Percentiles rank a stretch among this genome's conserved stretches.
These are phyloP conservation scores for Phalaenopsis hybrid DNA, from an alignment of 116 monocot species.

Conservation along the genomic window DNA sequence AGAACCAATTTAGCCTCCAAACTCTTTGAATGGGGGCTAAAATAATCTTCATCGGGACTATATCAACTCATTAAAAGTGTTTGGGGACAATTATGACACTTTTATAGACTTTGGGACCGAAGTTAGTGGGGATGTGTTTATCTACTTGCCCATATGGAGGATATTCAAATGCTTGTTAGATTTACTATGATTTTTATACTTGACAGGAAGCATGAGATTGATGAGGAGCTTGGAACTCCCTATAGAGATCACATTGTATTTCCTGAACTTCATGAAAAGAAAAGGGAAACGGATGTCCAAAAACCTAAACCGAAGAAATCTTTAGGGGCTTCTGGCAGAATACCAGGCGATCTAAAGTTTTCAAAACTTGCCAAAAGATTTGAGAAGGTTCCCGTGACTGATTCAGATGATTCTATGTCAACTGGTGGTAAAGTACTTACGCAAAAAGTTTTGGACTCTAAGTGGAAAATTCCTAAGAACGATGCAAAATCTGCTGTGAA, in stretches of 20 bases:
- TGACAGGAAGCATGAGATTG: conserved; percentile 66
- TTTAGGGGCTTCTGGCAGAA: conserved; percentile 3
- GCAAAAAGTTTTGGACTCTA: conserved; percentile 7
- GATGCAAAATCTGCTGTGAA: conserved; percentile 3
- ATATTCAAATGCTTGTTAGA: background rate
- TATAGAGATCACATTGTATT: conserved; percentile 68
- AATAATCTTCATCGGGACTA: too few species aligned
- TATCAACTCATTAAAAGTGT: too few species aligned
- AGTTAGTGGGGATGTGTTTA: background rate
- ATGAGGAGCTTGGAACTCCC: conserved; percentile 63
- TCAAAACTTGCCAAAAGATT: conserved; percentile 10
- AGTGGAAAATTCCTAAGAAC: conserved; percentile 16
- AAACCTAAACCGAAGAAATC: conserved; percentile 26
- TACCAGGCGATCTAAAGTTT: background rate
- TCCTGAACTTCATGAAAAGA: conserved; percentile 32
- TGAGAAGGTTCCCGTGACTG: conserved; percentile 12
- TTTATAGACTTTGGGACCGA: too few species aligned
- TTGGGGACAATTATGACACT: too few species aligned
- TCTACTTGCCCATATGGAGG: background rate
- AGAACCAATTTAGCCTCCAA: too few species aligned
- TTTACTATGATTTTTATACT: conserved; percentile 11
- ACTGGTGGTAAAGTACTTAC: conserved; percentile 7
- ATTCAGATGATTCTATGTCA: conserved; percentile 5
- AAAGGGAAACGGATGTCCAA: conserved; percentile 12
- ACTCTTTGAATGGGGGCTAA: too few species aligned